Conservation (phyloP, 2,329 filamentous ascomycete species). For the Leptoxyphium fumago region DNA sequence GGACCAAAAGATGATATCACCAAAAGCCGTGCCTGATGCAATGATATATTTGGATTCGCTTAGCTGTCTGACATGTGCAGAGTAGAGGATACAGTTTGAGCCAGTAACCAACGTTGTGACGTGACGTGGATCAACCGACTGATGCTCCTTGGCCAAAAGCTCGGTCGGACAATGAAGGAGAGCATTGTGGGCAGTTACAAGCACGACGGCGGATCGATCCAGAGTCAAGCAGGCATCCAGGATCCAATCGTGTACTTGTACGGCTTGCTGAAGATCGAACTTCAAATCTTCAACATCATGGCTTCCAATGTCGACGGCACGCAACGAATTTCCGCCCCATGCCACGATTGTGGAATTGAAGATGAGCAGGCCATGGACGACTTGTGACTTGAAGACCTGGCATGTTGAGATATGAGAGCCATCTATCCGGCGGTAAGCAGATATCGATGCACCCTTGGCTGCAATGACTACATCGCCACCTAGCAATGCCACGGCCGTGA, state of each 20-base stretch:
- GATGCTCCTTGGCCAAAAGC: background rate
- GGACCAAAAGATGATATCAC: constrained; percentile 84
- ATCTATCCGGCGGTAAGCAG: constrained; percentile 20
- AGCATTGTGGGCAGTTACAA: constrained; percentile 82
- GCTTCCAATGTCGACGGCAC: constrained; percentile 1
- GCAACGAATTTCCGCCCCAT: constrained; percentile 47
- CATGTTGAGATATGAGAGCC: constrained; percentile 18
- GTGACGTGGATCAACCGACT: background rate
- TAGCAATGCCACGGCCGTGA: constrained; percentile 30
- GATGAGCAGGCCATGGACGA: constrained; percentile 58
- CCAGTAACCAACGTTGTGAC: constrained; percentile 36
- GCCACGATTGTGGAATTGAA: constrained; percentile 33
- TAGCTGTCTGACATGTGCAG: constrained; percentile 57
- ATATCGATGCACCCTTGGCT: constrained; percentile 29
- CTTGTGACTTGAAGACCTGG: constrained; percentile 49
- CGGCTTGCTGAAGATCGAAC: constrained; percentile 21
- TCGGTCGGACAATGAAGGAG: constrained; percentile 29
- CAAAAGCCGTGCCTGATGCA: constrained; percentile 84
- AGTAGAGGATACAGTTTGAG: constrained; percentile 75
- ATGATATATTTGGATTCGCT: constrained; percentile 49
- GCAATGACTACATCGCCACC: constrained; percentile 22
- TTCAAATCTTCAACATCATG: constrained; percentile 2
- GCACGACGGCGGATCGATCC: constrained; percentile 23
- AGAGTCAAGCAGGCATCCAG: constrained; percentile 47
- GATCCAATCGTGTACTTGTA: constrained; percentile 60